phyloP scores from a whole-genome alignment of 169 alveolate genomes.

The Plasmodium chabaudi region DNA sequence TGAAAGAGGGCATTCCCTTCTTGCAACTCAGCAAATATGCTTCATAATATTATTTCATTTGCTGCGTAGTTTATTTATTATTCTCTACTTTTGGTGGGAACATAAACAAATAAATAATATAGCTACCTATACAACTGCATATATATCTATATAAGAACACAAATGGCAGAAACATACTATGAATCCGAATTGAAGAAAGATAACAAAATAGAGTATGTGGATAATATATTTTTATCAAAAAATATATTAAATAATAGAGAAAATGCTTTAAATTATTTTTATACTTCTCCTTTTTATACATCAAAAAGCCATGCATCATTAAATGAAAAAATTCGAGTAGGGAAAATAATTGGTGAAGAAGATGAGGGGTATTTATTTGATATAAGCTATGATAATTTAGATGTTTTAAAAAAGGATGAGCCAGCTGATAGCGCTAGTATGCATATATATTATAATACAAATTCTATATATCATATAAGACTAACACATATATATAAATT shows the following conservation, averaged over 20 bases:
- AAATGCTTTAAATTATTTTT: slow-evolving; percentile 72
- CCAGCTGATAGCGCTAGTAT: slow-evolving; percentile 42
- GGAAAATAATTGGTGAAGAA: slow-evolving; percentile 44
- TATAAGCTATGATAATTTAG: slow-evolving; percentile 50
- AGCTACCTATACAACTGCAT: too few relatives aligned
- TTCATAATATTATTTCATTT: too few relatives aligned
- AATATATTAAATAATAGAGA: slow-evolving; percentile 47
- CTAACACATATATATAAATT: slow-evolving; percentile 52
- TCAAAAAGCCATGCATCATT: slow-evolving; percentile 32
- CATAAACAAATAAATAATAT: too few relatives aligned
- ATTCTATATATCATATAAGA: slow-evolving; percentile 55
- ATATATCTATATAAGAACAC: too few relatives aligned
- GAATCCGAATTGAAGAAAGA: slow-evolving; percentile 57
- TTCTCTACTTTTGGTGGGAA: too few relatives aligned
- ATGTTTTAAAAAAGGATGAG: slow-evolving; percentile 45
- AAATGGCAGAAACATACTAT: slow-evolving; percentile 31
- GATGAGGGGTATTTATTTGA: slow-evolving; percentile 66
- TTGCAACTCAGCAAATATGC: too few relatives aligned
- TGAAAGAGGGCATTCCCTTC: too few relatives aligned
- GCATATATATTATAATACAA: slow-evolving; percentile 68
- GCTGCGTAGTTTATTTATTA: too few relatives aligned
- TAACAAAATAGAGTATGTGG: slow-evolving; percentile 71
- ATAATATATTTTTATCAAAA: slow-evolving; percentile 57
- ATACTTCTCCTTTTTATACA: slow-evolving; percentile 73
- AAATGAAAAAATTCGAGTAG: slow-evolving; percentile 68